Percentiles rank a stretch among this genome's conserved stretches.
Evolutionary conservation across 2,329 filamentous ascomycete genomes (phyloP).

Genomic region (Colletotrichum tofieldiae): DNA sequence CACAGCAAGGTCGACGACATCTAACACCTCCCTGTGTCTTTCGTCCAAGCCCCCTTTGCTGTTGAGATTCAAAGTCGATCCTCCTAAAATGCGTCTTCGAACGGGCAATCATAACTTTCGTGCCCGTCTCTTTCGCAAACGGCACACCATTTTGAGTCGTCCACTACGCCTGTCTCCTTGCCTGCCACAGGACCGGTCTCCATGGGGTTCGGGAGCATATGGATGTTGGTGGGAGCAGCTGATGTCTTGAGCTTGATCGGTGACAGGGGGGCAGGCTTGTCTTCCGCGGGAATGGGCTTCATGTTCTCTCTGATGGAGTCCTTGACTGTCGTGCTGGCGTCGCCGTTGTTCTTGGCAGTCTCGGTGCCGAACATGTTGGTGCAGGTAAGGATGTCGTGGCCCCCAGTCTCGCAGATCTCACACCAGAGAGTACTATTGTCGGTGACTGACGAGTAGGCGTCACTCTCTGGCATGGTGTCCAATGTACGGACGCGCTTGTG

Average conservation of each 20-base stretch:
- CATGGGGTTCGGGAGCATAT: slow-evolving; percentile 73
- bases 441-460: slow-evolving; percentile 78
- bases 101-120: slow-evolving; percentile 94
- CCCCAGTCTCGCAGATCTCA: slow-evolving; percentile 93
- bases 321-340: slow-evolving; percentile 51
- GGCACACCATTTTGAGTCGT: slow-evolving; percentile 95
- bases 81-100: slow-evolving; percentile 82
- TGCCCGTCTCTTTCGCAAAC: slow-evolving; percentile 97
- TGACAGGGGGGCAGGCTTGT: slow-evolving; percentile 70
- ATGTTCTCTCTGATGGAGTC: slow-evolving; percentile 57
- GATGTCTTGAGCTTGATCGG: slow-evolving; percentile 65
- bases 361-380: slow-evolving; percentile 85
- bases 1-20: background rate
- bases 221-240: slow-evolving; percentile 57
- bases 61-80: slow-evolving; percentile 19
- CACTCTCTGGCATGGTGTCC: slow-evolving; percentile 80
- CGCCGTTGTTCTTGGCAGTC: slow-evolving; percentile 52
- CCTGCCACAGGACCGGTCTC: slow-evolving; percentile 80
- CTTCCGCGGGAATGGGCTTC: slow-evolving; percentile 58
- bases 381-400: slow-evolving; percentile 95
- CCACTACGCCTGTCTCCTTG: slow-evolving; percentile 83
- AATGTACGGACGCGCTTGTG: slow-evolving; percentile 71
- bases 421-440: slow-evolving; percentile 87
- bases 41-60: slow-evolving; percentile 9
- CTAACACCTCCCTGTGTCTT: background rate